phyloP scores from a whole-genome alignment of 345 rosid species.

The Arabidopsis thaliana region DNA sequence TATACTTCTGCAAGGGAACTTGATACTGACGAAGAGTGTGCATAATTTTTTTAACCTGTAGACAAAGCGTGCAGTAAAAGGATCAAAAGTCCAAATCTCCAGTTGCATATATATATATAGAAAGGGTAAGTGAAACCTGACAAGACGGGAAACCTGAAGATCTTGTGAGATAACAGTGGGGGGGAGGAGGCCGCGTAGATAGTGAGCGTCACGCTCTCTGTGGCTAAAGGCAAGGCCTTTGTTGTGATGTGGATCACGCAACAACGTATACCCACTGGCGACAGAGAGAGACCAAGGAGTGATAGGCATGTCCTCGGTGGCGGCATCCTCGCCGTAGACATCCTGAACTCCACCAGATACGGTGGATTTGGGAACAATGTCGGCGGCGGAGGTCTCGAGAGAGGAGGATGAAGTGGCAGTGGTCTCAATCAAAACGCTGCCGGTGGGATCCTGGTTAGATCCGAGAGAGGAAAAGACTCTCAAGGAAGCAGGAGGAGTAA shows the following conservation, averaged over 20 bases:
- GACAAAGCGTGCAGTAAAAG: not conserved
- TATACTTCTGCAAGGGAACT: constrained; percentile 89
- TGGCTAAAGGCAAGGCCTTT: constrained; percentile 91
- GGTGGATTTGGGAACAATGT: constrained; percentile 53
- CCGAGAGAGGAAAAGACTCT: constrained; percentile 50
- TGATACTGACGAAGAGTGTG: constrained; percentile 83
- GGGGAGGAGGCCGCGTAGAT: constrained; percentile 93
- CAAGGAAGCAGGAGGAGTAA: constrained; percentile 44
- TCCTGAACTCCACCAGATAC: constrained; percentile 67
- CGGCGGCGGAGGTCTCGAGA: constrained; percentile 50
- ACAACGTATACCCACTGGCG: constrained; percentile 92
- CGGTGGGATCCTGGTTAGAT: constrained; percentile 51
- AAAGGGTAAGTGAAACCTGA: not conserved
- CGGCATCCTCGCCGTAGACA: constrained; percentile 69
- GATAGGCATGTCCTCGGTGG: constrained; percentile 73
- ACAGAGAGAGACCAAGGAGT: constrained; percentile 88
- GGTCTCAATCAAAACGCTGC: constrained; percentile 56
- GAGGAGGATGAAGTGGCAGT: constrained; percentile 41
- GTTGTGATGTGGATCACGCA: constrained; percentile 96
- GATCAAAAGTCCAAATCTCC: not conserved
- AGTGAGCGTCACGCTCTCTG: constrained; percentile 89
- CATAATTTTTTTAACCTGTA: constrained; percentile 89
- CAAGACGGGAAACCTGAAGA: constrained; percentile 66
- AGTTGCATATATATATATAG: not conserved
- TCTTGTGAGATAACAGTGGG: constrained; percentile 86